Evolutionary conservation across 345 rosid species (phyloP), one percentile per base, ranked within the genome.

Genomic region (Euphorbia pulcherrima): DNA sequence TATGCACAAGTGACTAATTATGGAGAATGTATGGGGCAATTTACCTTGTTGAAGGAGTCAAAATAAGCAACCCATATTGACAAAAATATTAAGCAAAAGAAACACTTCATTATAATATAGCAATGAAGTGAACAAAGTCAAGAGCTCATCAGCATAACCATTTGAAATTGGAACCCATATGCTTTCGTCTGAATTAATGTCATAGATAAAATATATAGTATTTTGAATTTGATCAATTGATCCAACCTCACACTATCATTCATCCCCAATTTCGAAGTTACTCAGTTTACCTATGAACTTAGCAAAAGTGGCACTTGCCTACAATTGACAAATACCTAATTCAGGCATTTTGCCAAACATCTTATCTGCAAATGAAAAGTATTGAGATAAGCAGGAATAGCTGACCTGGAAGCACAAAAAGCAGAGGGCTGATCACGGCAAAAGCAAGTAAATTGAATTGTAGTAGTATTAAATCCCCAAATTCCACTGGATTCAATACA

Each of bases 361-460:
- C 26, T n/a, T 18, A 18, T 0, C 24, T 18, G 54, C 54, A 50
- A n/a, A 50, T 1, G 13, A 66, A 11, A 9, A 12, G 48, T 13
- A 52, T 35, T 0, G 5, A 51, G 46, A 65, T 8, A 33, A 21
- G 33, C 30, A 51, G 48, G 27, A 60, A 20, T 62, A 76, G 75
- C 79, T 67, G 28, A n/a, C 33, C 54, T 23, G 60, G 52, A 17
- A 20, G 64, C 39, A 70, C 75, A 70, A 23, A 6, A 67, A 62
- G 40, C 54, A 46, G 59, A 26, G 8, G 76, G 64, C 13, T 46
- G 71, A 47, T 75, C 64, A 16, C 20, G 39, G 78, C 76, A 71
- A 71, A 71, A 71, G 62, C 78, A 74, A 58, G 68, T 4, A 70
- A 71, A 74, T 26, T 12, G 40, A 37, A 12, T 44, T 23, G 54